phyloP scores from a whole-genome alignment of 371 early-diverging fungal species.

The Apophysomyces trapeziformis region DNA sequence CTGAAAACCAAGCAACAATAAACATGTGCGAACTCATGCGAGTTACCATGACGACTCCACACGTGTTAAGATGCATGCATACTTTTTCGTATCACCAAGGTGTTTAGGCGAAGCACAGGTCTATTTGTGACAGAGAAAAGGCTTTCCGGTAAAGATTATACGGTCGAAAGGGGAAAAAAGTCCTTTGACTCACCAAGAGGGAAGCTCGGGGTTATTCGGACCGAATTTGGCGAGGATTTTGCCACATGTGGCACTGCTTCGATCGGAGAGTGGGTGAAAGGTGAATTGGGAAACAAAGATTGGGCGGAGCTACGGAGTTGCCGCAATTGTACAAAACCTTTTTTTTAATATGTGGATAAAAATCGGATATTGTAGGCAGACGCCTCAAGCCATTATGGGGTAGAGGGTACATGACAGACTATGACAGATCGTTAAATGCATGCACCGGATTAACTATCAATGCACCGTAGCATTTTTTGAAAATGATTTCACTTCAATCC shows the following conservation, averaged over 20 bases:
- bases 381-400: not conserved
- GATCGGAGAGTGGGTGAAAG: too few relatives aligned
- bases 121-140: not conserved
- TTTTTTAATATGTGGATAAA: not conserved
- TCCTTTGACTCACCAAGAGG: not conserved
- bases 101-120: slow-evolving; percentile 1
- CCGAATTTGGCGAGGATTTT: slow-evolving; percentile 6
- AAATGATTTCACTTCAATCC: too few relatives aligned
- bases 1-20: slow-evolving; percentile 26
- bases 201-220: not conserved
- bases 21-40: slow-evolving; percentile 3
- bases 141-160: not conserved
- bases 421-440: not conserved
- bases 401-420: not conserved
- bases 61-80: slow-evolving; percentile 6
- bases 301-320: not conserved
- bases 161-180: not conserved
- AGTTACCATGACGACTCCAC: slow-evolving; percentile 13
- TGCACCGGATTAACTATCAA: too few relatives aligned
- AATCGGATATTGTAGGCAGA: too few relatives aligned
- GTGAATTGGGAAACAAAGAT: not conserved
- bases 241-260: slow-evolving; percentile 12
- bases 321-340: not conserved
- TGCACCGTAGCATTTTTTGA: too few relatives aligned
- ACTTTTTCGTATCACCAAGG: not conserved